Evolutionary conservation across 2,329 filamentous ascomycete species (phyloP).

Genomic region (Alternaria arbusti): DNA sequence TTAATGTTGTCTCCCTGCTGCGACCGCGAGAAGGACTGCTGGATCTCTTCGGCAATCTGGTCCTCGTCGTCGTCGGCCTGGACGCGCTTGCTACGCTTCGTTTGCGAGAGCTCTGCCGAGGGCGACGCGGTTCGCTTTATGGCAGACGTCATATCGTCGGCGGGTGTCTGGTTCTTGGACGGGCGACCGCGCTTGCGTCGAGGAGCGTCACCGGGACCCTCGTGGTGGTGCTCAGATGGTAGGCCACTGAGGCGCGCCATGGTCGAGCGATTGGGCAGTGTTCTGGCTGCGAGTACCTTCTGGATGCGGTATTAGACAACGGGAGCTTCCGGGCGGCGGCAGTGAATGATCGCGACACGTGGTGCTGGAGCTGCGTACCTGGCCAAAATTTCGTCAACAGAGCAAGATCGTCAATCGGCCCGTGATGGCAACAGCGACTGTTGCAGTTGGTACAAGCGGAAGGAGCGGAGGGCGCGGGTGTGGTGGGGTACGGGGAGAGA

Average conservation of each 20-base stretch:
- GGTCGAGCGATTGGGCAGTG: conserved; percentile 4
- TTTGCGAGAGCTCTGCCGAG: conserved; percentile 28
- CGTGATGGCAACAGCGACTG: not conserved
- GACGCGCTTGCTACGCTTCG: conserved; percentile 44
- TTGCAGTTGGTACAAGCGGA: not conserved
- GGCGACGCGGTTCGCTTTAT: conserved; percentile 42
- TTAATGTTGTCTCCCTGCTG: conserved; percentile 27
- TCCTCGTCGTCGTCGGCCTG: conserved; percentile 35
- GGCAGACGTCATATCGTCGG: conserved; percentile 23
- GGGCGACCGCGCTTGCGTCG: conserved; percentile 41
- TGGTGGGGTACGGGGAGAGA: conserved; percentile 6
- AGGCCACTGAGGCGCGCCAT: conserved; percentile 46
- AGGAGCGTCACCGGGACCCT: conserved; percentile 43
- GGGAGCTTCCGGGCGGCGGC: not conserved
- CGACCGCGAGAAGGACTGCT: conserved; percentile 36
- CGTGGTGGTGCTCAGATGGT: conserved; percentile 45
- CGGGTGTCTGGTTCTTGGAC: conserved; percentile 30
- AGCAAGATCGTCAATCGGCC: conserved; percentile 12
- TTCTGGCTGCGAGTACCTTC: not conserved
- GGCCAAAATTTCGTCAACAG: conserved; percentile 13
- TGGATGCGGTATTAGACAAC: not conserved
- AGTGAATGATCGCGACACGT: conserved; percentile 5
- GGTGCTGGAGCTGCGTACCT: conserved; percentile 6
- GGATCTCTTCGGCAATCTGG: conserved; percentile 44
- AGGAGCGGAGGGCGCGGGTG: not conserved